Percentiles rank a stretch among this genome's conserved stretches.
Evolutionary conservation across 441 rosid genomes (phyloP).

Genomic region (Pelargonium myrrhifolium): DNA sequence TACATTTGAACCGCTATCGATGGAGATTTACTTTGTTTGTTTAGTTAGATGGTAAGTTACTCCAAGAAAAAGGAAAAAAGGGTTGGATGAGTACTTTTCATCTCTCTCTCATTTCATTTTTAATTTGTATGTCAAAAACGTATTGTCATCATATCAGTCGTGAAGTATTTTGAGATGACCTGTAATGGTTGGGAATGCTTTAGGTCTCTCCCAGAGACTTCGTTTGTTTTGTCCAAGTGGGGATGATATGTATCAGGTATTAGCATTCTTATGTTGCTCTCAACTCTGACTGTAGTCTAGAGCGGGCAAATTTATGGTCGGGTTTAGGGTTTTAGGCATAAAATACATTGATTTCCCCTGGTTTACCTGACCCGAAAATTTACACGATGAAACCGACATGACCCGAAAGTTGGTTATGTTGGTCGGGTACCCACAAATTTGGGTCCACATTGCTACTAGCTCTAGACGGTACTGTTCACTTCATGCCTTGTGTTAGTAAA

Average conservation of each 20-base stretch:
- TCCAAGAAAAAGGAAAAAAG: neutral
- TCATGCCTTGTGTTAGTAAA: too few species aligned
- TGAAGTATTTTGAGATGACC: neutral
- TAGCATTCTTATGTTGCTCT: neutral
- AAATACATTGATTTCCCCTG: too few species aligned
- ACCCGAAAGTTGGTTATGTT: too few species aligned
- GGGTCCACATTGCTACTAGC: too few species aligned
- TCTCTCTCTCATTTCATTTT: neutral
- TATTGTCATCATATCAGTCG: neutral
- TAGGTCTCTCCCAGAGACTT: neutral
- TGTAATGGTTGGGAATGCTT: neutral
- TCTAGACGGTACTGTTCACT: too few species aligned
- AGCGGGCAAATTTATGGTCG: too few species aligned
- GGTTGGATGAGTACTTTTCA: neutral
- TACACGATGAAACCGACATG: too few species aligned
- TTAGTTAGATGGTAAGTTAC: neutral
- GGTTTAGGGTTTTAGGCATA: too few species aligned
- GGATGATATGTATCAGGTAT: neutral
- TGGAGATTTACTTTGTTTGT: too few species aligned
- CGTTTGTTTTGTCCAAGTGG: neutral
- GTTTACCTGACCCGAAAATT: too few species aligned
- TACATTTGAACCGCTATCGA: too few species aligned
- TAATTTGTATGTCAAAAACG: neutral
- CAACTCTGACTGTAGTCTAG: neutral
- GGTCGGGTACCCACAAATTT: too few species aligned